Evolutionary conservation across 371 early-diverging fungal species (phyloP).

Genomic region (Mucor circinelloides): DNA sequence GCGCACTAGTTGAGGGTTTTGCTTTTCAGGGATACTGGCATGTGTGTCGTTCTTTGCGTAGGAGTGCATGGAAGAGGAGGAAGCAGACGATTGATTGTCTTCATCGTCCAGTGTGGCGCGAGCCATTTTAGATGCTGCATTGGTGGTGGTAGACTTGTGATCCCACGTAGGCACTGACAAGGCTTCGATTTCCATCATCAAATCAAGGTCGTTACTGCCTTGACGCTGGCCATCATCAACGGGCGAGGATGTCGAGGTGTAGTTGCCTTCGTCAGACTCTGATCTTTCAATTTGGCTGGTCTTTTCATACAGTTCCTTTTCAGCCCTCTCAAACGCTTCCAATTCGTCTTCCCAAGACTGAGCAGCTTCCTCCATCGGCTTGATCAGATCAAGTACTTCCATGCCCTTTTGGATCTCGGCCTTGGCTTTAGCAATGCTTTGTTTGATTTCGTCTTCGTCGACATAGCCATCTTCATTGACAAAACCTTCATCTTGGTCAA

Average conservation of each 20-base stretch:
- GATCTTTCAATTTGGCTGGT: conserved; percentile 26
- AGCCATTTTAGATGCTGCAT: not conserved
- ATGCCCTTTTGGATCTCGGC: conserved; percentile 63
- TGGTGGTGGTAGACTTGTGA: conserved; percentile 18
- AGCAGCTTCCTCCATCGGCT: conserved; percentile 45
- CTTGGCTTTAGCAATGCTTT: conserved; percentile 63
- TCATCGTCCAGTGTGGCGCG: conserved; percentile 3
- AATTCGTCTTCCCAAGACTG: conserved; percentile 50
- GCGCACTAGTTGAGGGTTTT: conserved; percentile 46
- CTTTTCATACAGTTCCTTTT: conserved; percentile 32
- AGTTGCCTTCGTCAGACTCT: conserved; percentile 45
- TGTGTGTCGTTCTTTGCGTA: not conserved
- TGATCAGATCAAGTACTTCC: conserved; percentile 54
- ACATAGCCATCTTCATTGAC: conserved; percentile 26
- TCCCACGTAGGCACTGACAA: conserved; percentile 48
- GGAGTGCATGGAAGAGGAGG: conserved; percentile 8
- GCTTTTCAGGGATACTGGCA: conserved; percentile 10
- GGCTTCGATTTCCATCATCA: conserved; percentile 41
- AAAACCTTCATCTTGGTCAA: conserved; percentile 37
- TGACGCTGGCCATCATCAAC: conserved; percentile 17
- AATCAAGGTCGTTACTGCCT: conserved; percentile 17
- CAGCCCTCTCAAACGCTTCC: conserved; percentile 41
- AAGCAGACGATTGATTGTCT: not conserved
- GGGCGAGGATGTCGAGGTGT: conserved; percentile 40
- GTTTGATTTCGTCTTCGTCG: conserved; percentile 49